phyloP scores from a whole-genome alignment of 805 yeast genomes.

The Lipomyces japonicus region DNA sequence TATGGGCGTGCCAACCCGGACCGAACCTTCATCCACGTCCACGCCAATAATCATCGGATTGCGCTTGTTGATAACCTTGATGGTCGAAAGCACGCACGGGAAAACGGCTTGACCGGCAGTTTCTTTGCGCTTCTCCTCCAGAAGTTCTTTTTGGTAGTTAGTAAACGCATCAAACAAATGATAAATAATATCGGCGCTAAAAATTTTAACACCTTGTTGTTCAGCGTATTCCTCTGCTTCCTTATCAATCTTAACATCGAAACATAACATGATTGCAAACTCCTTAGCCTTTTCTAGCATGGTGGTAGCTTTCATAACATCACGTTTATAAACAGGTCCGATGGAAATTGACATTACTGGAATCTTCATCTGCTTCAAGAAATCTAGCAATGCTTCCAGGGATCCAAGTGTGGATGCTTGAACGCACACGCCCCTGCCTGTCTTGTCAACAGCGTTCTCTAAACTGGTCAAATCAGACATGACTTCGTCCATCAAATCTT shows the following conservation, averaged over 20 bases:
- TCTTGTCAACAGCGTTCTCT: constrained; percentile 87
- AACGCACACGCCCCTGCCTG: constrained; percentile 96
- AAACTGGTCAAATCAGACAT: constrained; percentile 97
- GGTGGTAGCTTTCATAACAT: constrained; percentile 94
- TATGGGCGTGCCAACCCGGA: constrained; percentile 90
- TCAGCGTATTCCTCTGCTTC: constrained; percentile 98
- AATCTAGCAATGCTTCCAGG: constrained; percentile 91
- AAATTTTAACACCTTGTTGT: constrained; percentile 85
- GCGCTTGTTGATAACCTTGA: constrained; percentile 96
- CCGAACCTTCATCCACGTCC: constrained; percentile 87
- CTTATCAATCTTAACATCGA: constrained; percentile 93
- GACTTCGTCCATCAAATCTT: constrained; percentile 93
- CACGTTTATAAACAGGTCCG: constrained; percentile 98
- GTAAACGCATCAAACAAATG: constrained; percentile 94
- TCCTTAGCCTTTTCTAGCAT: constrained; percentile 97
- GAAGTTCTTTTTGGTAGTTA: constrained; percentile 79
- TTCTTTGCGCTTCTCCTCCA: constrained; percentile 87
- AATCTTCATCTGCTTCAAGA: constrained; percentile 96
- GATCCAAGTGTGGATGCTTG: constrained; percentile 99
- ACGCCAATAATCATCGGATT: constrained; percentile 99
- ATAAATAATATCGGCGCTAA: constrained; percentile 94
- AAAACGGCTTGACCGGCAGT: constrained; percentile 82
- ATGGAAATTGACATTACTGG: constrained; percentile 98
- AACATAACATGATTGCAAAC: constrained; percentile 95
- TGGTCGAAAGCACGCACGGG: constrained; percentile 92